Evolutionary conservation across 2,329 filamentous ascomycete genomes (phyloP), one percentile per base, ranked within the genome.

Genomic region (Lachnellula subtilissima): DNA sequence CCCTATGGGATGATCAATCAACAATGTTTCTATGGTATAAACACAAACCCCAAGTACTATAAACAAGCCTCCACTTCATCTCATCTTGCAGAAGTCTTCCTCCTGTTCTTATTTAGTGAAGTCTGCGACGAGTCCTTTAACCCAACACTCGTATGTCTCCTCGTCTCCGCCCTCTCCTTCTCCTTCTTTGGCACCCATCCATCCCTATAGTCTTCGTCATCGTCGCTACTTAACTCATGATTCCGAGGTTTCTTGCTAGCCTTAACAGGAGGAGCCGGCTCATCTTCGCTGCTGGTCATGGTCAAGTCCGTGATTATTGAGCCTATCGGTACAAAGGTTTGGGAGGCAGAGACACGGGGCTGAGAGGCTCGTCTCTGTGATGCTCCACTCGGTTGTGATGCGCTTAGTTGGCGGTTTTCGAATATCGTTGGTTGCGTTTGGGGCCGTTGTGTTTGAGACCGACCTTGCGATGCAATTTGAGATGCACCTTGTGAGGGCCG

Each of bases 271-370:
- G 43, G 22, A 14, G 50, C 64, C 4, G 52, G 46, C 8, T 67
- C 64, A 22, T 47, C 25, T 53, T 67, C 63, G 28, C 62, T 66
- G 7, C 63, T 67, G 7, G 60, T 63, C 17, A 61, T n/a, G 1
- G 65, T 66, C 22, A 76, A 60, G 50, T 74, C 71, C 4, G 75
- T 51, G 4, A 76, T 65, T 48, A 75, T 73, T 0, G 70, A 70
- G 5, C 72, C 72, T 2, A 69, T 52, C 2, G 74, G 73, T 32
- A 72, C 53, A 28, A 57, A 28, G n/a, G 25, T 45, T n/a, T 54
- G 51, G 15, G 48, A 28, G 47, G 60, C 55, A 4, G 57, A 61
- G 3, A 49, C 46, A 43, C 52, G 28, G 45, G 42, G 45, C 11
- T 50, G 43, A 4, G 48, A 51, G n/a, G 32, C 40, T 36, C 11